Evolutionary conservation across 169 alveolate species (phyloP), one percentile per base, ranked within the genome.

Genomic region (Neospora caninum): DNA sequence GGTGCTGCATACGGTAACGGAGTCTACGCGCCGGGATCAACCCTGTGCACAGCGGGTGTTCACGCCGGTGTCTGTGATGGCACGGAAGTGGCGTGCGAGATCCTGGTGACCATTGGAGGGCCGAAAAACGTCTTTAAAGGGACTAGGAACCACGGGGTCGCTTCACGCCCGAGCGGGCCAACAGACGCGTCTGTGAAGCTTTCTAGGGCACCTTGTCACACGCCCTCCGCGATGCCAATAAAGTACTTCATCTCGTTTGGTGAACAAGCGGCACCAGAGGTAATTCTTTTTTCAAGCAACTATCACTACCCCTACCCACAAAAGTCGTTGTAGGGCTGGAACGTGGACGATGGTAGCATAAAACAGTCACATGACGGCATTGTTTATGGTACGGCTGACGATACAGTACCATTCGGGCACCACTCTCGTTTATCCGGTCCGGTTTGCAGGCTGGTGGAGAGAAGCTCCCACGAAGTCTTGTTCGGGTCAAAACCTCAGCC

Each of bases 51-150:
- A 16, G 88, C 95, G 7, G 93, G 86, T 22, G 34, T 53, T 10
- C 95, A 93, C 54, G 86, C 95, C 9, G 93, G 93, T 6, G 69
- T 93, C 36, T 93, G 95, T 43, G 36, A 67, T 10, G 36, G 45
- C 36, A 27, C 41, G 43, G 45, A 73, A 34, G 25, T 0, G 84
- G 31, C 49, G 10, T 73, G 84, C 84, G 84, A 73, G 45, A 36
- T 73, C 45, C 49, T 73, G 10, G 84, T 73, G 84, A 73, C 84
- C 34, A 34, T 73, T 73, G 84, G 84, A 34, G 84, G 45, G n/a
- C 49, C 84, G 45, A 73, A 2, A 34, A 36, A 1, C 34, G 22
- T 43, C 0, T 73, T 73, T 27, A 25, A 34, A 20, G 84, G 84
- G 31, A 73, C 41, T 16, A 34, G 49, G n/a, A 73, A 34, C 34